These are phyloP conservation scores for Ceratocystiopsis sp. DNA, from an alignment of 2,329 filamentous ascomycete genomes.

Conservation along the genomic window DNA sequence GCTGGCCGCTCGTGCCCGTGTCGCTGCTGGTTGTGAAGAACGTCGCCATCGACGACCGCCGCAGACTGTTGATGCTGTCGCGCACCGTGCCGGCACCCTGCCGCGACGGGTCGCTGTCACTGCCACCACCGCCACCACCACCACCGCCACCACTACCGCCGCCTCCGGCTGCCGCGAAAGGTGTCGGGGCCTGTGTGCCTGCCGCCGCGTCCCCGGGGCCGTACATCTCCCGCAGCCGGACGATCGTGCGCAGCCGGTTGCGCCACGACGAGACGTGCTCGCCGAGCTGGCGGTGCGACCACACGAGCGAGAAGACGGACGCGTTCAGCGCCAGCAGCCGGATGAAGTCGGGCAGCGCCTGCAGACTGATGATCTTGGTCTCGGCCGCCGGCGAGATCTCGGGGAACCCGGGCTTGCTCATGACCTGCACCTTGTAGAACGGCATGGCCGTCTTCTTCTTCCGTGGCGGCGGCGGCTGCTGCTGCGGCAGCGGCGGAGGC, in stretches of 20 bases:
- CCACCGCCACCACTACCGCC: background rate
- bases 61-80: slow-evolving; percentile 43
- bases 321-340: slow-evolving; percentile 82
- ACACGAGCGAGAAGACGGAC: slow-evolving; percentile 84
- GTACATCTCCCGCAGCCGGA: slow-evolving; percentile 57
- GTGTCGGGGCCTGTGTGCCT: slow-evolving; percentile 15
- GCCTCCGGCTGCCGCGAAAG: slow-evolving; percentile 13
- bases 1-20: slow-evolving; percentile 28
- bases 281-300: slow-evolving; percentile 57
- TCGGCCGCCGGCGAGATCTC: slow-evolving; percentile 81
- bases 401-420: slow-evolving; percentile 78
- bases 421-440: slow-evolving; percentile 80
- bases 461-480: slow-evolving; percentile 8
- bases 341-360: slow-evolving; percentile 69
- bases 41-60: slow-evolving; percentile 47
- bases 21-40: slow-evolving; percentile 44
- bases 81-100: slow-evolving; percentile 29
- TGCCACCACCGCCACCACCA: background rate
- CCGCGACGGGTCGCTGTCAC: slow-evolving; percentile 3
- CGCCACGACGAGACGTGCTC: slow-evolving; percentile 86
- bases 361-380: slow-evolving; percentile 73
- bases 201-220: slow-evolving; percentile 21
- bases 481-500: slow-evolving; percentile 8
- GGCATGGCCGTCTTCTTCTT: slow-evolving; percentile 12
- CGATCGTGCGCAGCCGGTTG: slow-evolving; percentile 70